phyloP scores from a whole-genome alignment of 441 rosid genomes.

The Populus trichocarpa region DNA sequence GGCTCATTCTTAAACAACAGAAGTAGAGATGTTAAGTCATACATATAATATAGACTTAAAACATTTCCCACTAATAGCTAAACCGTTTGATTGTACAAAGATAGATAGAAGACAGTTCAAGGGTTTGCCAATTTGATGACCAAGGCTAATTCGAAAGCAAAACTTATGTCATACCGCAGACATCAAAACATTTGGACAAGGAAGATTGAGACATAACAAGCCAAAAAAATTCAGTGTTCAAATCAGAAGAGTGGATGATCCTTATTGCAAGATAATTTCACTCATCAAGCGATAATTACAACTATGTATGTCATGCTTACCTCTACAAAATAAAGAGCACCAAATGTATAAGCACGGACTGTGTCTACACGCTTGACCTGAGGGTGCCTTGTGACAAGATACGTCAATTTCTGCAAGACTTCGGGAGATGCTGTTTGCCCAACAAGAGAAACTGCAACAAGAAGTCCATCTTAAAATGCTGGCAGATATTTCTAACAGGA shows the following conservation, averaged over 20 bases:
- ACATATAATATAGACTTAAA: neutral
- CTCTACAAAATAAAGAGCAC: conserved; percentile 83
- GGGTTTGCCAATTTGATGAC: neutral
- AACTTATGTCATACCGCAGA: neutral
- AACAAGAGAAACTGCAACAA: conserved; percentile 55
- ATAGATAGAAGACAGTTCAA: neutral
- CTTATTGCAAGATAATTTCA: neutral
- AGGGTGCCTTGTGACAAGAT: conserved; percentile 59
- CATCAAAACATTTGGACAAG: neutral
- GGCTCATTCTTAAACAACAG: neutral
- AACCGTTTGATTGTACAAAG: neutral
- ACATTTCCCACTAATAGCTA: neutral
- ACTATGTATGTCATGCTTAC: conserved; percentile 27
- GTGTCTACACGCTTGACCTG: conserved; percentile 65
- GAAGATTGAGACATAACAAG: neutral
- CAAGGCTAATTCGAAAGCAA: neutral
- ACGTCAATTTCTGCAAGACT: conserved; percentile 69
- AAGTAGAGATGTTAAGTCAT: neutral
- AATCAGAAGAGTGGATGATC: neutral
- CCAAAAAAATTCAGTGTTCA: neutral
- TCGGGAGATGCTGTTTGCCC: conserved; percentile 80
- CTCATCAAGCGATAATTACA: neutral
- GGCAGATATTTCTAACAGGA: neutral
- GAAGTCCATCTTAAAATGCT: conserved; percentile 1
- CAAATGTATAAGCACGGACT: conserved; percentile 76